These are phyloP conservation scores for Coemansia sp. DNA, from an alignment of 192 early-diverging fungal species.

Conservation along the genomic window DNA sequence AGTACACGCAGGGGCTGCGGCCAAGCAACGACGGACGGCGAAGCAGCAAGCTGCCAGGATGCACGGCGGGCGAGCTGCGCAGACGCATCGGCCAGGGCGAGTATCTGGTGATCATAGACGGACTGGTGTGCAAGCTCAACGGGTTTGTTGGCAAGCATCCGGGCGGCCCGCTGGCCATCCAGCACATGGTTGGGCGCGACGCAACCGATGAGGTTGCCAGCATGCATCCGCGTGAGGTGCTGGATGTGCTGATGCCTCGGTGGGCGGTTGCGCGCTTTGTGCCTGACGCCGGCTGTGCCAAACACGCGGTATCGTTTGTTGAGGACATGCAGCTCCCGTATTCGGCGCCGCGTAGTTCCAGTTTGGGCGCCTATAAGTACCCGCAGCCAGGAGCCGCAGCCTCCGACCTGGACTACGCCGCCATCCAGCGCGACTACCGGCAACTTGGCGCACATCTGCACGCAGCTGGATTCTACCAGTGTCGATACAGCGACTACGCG, in stretches of 20 bases:
- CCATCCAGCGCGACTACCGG: slow-evolving; percentile 62
- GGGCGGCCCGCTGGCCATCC: slow-evolving; percentile 86
- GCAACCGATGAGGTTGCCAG: slow-evolving; percentile 86
- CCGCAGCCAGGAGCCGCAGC: slow-evolving; percentile 13
- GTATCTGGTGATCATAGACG: slow-evolving; percentile 77
- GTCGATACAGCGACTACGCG: slow-evolving; percentile 58
- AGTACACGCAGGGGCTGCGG: background rate
- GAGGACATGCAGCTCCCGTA: slow-evolving; percentile 49
- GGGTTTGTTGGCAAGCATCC: slow-evolving; percentile 81
- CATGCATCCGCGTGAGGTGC: slow-evolving; percentile 82
- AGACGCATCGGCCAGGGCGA: slow-evolving; percentile 61
- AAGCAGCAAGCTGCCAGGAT: slow-evolving; percentile 32
- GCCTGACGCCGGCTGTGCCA: slow-evolving; percentile 11
- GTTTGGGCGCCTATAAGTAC: slow-evolving; percentile 13
- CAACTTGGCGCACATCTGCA: slow-evolving; percentile 66
- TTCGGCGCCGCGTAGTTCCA: slow-evolving; percentile 32
- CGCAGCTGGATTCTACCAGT: slow-evolving; percentile 65
- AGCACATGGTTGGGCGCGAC: slow-evolving; percentile 85
- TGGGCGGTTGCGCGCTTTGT: slow-evolving; percentile 67
- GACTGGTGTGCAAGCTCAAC: slow-evolving; percentile 89
- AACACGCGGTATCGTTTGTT: slow-evolving; percentile 31
- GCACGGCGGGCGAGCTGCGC: slow-evolving; percentile 41
- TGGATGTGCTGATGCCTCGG: slow-evolving; percentile 70
- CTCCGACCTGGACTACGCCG: slow-evolving; percentile 41
- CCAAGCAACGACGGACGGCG: slow-evolving; percentile 9